Evolutionary conservation across 2,329 filamentous ascomycete genomes (phyloP).

Genomic region (Pestalotiopsis sp.): DNA sequence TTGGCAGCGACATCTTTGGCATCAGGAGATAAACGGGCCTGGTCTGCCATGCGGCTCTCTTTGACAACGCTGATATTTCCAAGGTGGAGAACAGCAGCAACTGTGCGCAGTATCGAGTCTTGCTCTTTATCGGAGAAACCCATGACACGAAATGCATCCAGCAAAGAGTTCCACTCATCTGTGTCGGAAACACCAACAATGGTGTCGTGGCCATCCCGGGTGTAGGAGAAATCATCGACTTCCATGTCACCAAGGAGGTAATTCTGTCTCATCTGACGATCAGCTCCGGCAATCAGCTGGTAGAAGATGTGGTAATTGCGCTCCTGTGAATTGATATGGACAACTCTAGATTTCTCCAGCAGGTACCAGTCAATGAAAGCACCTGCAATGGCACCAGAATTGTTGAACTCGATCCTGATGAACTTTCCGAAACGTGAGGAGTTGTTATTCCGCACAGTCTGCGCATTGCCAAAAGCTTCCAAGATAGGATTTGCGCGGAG

Average conservation of each 20-base stretch:
- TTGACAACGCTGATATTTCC: constrained; percentile 90
- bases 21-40: constrained; percentile 79
- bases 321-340: constrained; percentile 83
- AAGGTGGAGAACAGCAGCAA: constrained; percentile 89
- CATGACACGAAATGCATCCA: constrained; percentile 95
- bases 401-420: constrained; percentile 93
- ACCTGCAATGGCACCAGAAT: constrained; percentile 86
- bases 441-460: constrained; percentile 97
- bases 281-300: constrained; percentile 86
- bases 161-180: constrained; percentile 85
- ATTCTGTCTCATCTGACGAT: constrained; percentile 70
- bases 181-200: constrained; percentile 88
- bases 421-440: constrained; percentile 99
- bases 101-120: constrained; percentile 77
- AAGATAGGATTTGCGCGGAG: constrained; percentile 94
- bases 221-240: constrained; percentile 90
- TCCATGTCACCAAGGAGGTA: constrained; percentile 76
- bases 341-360: constrained; percentile 95
- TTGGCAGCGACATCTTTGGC: constrained; percentile 74
- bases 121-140: constrained; percentile 88
- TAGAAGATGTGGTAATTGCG: constrained; percentile 98
- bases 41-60: constrained; percentile 88
- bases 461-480: constrained; percentile 96
- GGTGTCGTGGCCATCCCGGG: constrained; percentile 84
- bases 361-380: constrained; percentile 99